Evolutionary conservation across 441 rosid genomes (phyloP).

Genomic region (Euphorbia celastroides): DNA sequence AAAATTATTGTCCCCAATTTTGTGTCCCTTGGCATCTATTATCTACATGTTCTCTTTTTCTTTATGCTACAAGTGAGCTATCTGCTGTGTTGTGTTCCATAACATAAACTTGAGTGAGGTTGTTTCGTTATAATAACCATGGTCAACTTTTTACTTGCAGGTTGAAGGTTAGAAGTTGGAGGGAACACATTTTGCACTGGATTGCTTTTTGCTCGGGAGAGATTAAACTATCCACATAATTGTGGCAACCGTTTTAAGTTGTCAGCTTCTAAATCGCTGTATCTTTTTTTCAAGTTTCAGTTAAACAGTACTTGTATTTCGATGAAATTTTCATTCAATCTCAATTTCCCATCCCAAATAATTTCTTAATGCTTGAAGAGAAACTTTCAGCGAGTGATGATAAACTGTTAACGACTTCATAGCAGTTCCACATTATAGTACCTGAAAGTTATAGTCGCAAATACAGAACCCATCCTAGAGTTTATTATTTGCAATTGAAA

Average conservation of each 20-base stretch:
- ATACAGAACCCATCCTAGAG: background rate
- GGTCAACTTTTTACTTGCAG: background rate
- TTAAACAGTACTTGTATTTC: background rate
- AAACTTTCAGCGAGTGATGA: background rate
- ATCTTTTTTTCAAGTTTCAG: too few relatives aligned
- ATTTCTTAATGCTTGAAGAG: background rate
- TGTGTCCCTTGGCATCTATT: too few relatives aligned
- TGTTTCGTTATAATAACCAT: background rate
- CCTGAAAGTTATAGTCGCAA: background rate
- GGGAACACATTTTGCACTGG: background rate
- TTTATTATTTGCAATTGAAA: background rate
- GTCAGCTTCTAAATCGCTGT: too few relatives aligned
- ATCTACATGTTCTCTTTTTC: background rate
- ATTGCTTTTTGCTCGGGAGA: background rate
- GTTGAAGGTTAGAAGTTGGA: background rate
- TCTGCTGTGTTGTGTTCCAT: too few relatives aligned
- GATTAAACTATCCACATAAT: background rate
- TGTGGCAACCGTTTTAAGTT: background rate
- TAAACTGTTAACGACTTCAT: background rate
- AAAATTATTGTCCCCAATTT: too few relatives aligned
- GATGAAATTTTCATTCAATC: background rate
- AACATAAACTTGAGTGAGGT: background rate
- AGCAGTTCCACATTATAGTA: background rate
- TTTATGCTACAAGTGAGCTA: too few relatives aligned
- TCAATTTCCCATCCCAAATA: background rate